phyloP scores from a whole-genome alignment of 2,329 filamentous ascomycete genomes.

The Phialophora chinensis region DNA sequence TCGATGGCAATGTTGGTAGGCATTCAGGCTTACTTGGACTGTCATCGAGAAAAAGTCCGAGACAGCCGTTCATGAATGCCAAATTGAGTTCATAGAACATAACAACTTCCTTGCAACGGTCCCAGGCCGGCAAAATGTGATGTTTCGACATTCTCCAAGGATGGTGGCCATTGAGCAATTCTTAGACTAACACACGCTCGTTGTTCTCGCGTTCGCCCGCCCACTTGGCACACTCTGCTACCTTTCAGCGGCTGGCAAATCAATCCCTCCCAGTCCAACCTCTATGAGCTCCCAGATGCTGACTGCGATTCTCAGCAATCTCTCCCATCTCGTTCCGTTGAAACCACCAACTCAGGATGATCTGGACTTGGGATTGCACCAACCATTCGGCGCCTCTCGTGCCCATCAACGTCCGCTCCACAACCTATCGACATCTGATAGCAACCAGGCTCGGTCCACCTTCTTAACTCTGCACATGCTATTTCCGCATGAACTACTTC shows the following conservation, averaged over 20 bases:
- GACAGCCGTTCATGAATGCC: not conserved
- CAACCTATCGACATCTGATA: slow-evolving; percentile 16
- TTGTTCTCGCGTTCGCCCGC: not conserved
- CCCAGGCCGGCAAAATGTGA: not conserved
- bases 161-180: not conserved
- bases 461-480: slow-evolving; percentile 84
- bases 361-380: not conserved
- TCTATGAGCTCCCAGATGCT: not conserved
- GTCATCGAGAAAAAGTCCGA: not conserved
- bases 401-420: slow-evolving; percentile 8
- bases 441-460: slow-evolving; percentile 45
- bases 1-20: not conserved
- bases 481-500: slow-evolving; percentile 79
- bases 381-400: not conserved
- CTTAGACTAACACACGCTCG: not conserved
- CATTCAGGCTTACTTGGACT: not conserved
- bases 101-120: not conserved
- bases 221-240: not conserved
- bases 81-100: not conserved
- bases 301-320: not conserved
- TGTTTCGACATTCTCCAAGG: not conserved
- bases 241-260: not conserved
- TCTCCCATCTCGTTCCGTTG: not conserved
- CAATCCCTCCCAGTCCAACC: not conserved
- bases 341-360: not conserved